Base-by-base conservation (phyloP, 2,329 filamentous ascomycete genomes). In the Achaetomium macrosporum region DNA sequence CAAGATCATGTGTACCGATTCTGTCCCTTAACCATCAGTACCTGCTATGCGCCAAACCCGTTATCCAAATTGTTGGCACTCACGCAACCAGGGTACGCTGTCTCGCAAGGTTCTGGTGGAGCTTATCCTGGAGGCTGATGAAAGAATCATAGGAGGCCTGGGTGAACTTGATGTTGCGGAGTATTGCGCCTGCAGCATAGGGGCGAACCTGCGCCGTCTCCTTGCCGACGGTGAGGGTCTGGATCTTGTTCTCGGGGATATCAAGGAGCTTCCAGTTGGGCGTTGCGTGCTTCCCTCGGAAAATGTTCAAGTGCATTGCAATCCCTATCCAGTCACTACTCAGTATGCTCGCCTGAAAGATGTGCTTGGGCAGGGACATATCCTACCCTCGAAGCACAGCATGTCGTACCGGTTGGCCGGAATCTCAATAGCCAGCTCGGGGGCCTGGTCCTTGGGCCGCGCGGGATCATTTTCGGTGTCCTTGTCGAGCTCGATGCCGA, bases 371-470 rank as follows among this genome's bases (percentile, higher is more conserved):
- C 35, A 29, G 31, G 5, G 31, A 15, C 13, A 39, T 39, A 39
- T 39, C 58, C 31, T 59, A 59, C 92, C 92, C 75, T 97, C 93
- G 73, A 95, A 95, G 73, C 92, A 97, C 51, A 99, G 83, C 85
- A 97, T 90, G 66, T 97, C 84, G 73, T 84, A 91, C 74, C 90
- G 84, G 73, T 97, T 97, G 66, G 93, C 92, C 58, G 91, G 90
- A 65, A 97, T 95, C 71, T 97, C 92, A 67, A 99, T 97, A 79
- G 96, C 96, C 66, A 97, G 82, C 73, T 97, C 89, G 52, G 93
- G 86, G 47, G 89, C 83, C 73, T 95, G 89, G 71, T 95, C 87
- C 62, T 85, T 82, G 68, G 88, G 87, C 43, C 88, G 78, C 60
- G 89, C 83, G 36, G 66, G 65, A 53, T 82, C 78, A 64, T 88